Evolutionary conservation across 2,329 filamentous ascomycete species (phyloP), one percentile per base, ranked within the genome.

Genomic region (Aspergillus carbonarius): DNA sequence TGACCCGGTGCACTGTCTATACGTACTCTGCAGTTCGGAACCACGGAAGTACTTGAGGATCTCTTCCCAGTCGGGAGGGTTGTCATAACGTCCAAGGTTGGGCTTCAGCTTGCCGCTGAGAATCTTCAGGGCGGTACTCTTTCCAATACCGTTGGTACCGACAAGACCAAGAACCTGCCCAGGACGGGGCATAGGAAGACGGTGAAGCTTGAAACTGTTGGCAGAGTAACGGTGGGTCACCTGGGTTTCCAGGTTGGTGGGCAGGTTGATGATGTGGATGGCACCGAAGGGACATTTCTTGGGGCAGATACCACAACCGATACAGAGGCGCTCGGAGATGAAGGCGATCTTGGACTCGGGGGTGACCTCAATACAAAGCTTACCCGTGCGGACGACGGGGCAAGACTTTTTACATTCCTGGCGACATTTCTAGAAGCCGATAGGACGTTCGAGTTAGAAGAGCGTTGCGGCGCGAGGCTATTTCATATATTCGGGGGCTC

Each of bases 391-490:
- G 68, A 99, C 95, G 63, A 99, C 95, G 30, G 96, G 92, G 77
- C 95, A 99, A 30, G 93, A 93, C 78, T 98, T 98, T 79, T 98
- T 98, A 85, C 95, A 99, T 80, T 99, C 95, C 82, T 97, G 93
- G 68, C 93, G 88, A 79, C 95, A 98, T 92, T 98, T 98, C 90
- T 93, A 25, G 10, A 12, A 37, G 20, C 12, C 13, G 18, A 18
- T 72, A 66, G 68, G 63, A 50, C 9, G 60, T 72, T 58, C 74
- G 72, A 58, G 30, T 32, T 32, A 55, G 61, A 25, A n/a, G 5
- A 34, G 12, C 20, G 10, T 23, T 10, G n/a, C 2, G 20, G 37
- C 27, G 7, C 20, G 17, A 32, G 10, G 4, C 18, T 18, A n/a
- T 35, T 25, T 20, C 23, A 7, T 20, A 47, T 2, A 15, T 47